A percentile compares a stretch with the other conserved stretches of the same genome.
phyloP scores from a whole-genome alignment of 1,284 basidiomycete species.

The Erythrobasidium hasegawianum region DNA sequence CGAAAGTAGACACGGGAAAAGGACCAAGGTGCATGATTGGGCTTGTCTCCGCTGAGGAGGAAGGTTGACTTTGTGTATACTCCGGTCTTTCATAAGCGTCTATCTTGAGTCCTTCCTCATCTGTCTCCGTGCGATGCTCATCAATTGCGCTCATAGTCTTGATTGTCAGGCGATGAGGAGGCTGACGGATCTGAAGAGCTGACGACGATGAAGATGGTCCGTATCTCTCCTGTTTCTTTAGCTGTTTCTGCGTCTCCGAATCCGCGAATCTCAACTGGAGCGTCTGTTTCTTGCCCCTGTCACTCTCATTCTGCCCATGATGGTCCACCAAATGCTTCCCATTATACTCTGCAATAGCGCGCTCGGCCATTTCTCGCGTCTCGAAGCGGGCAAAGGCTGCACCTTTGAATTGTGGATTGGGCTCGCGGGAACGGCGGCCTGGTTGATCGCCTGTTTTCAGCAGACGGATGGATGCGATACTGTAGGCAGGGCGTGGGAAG shows the following conservation, averaged over 20 bases:
- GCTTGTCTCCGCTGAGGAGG: background rate
- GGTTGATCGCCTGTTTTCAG: conserved; percentile 23
- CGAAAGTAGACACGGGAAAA: background rate
- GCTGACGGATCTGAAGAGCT: too few species aligned
- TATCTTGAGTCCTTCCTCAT: background rate
- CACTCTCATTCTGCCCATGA: background rate
- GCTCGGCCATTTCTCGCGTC: conserved; percentile 16
- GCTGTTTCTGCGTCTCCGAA: conserved; percentile 18
- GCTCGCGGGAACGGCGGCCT: conserved; percentile 2
- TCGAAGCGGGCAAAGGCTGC: conserved; percentile 23
- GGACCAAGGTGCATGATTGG: background rate
- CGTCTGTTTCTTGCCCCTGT: conserved; percentile 5
- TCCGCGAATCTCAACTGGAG: conserved; percentile 34
- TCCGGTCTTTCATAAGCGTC: background rate
- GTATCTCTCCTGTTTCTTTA: conserved; percentile 17
- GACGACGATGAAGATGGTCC: too few species aligned
- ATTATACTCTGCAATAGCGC: conserved; percentile 25
- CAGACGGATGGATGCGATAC: conserved; percentile 4
- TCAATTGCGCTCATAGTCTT: background rate
- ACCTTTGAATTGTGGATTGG: conserved; percentile 18
- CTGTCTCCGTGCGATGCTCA: conserved; percentile 4
- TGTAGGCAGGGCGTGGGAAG: conserved; percentile 11
- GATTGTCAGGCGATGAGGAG: too few species aligned
- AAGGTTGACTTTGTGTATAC: background rate
- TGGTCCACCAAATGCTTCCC: conserved; percentile 21